Evolutionary conservation across 176 grass and related monocot genomes (phyloP), one percentile per base, ranked within the genome.

Genomic region (Carex parvula): DNA sequence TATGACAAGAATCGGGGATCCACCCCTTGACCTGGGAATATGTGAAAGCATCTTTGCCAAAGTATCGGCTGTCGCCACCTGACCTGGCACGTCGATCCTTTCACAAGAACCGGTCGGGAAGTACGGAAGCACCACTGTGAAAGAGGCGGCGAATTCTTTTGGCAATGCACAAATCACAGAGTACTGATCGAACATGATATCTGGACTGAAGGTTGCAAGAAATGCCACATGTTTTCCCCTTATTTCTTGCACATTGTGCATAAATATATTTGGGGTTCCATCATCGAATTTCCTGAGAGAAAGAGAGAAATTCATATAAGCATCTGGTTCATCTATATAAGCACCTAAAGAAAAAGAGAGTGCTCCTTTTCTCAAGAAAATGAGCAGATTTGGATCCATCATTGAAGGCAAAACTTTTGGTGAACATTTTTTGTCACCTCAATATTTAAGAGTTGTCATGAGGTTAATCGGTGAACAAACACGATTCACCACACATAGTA

Each of bases 91-190:
- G 86, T 93, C 95, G 44, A 98, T 92, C 53, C 95, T 90, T 86
- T 98, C 92, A 82, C 88, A 93, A 55, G 91, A 90, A 37, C 95
- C 95, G 26, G 95, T 94, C 21, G 95, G 90, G 81, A 98, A 98
- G 88, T 94, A 98, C 1, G 95, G 95, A 26, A 98, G 90, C 81
- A 98, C 95, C 79, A 98, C 78, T 6, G 91, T 91, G 84, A 98
- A 98, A 9, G 92, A 94, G 71, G 91, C 87, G 79, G 94, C 91
- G 86, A 98, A 98, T 30, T 89, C 81, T 85, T 89, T 98, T 65
- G 95, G 95, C 87, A 98, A 73, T 42, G 89, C 92, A 84, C 89
- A 90, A 70, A 98, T 98, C 20, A 90, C 87, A 53, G 92, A 90
- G 30, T 93, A 84, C 84, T 98, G 95, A 89, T 93, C 89, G 70